Percentiles rank a stretch among this genome's conserved stretches.
Conservation (phyloP, 2,329 filamentous ascomycete genomes). For the Diaporthe longicolla region DNA sequence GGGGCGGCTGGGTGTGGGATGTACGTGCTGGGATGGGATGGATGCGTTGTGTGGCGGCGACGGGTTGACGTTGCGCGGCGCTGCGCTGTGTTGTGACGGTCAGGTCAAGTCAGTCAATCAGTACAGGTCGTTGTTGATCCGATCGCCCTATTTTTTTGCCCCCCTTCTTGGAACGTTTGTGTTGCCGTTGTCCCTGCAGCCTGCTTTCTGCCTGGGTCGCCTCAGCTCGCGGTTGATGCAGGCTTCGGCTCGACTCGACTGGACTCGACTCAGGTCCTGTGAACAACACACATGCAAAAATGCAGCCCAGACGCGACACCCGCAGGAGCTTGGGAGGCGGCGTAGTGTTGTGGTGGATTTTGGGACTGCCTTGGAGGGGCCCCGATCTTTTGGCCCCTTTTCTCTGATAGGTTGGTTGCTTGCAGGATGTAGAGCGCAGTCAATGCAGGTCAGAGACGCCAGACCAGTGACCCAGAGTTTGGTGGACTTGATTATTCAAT, state of each 20-base stretch:
- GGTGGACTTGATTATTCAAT: constrained; percentile 25
- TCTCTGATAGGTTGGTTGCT: constrained; percentile 36
- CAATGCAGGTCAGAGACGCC: constrained; percentile 32
- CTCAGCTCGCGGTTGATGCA: constrained; percentile 21
- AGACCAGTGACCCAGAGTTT: constrained; percentile 26
- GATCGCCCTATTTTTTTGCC: constrained; percentile 38
- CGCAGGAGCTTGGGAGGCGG: constrained; percentile 29
- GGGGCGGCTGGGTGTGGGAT: constrained; percentile 37
- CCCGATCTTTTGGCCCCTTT: constrained; percentile 38
- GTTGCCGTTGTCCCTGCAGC: constrained; percentile 21
- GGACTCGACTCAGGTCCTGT: constrained; percentile 32
- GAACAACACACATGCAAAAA: constrained; percentile 36
- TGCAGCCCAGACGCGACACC: constrained; percentile 41
- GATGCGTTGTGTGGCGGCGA: constrained; percentile 32
- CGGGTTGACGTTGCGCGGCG: constrained; percentile 4
- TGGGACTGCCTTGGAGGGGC: constrained; percentile 11
- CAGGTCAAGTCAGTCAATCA: constrained; percentile 1
- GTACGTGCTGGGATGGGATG: constrained; percentile 31
- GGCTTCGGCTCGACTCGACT: constrained; percentile 9
- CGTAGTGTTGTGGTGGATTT: constrained; percentile 27
- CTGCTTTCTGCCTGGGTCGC: constrained; percentile 9
- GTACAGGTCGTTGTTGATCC: constrained; percentile 24
- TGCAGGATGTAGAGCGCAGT: constrained; percentile 31
- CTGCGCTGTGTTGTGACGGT: constrained; percentile 19
- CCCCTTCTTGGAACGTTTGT: constrained; percentile 29